Evolutionary conservation across 352 stramenopile genomes (phyloP).

Genomic region (Globisporangium middletonii): DNA sequence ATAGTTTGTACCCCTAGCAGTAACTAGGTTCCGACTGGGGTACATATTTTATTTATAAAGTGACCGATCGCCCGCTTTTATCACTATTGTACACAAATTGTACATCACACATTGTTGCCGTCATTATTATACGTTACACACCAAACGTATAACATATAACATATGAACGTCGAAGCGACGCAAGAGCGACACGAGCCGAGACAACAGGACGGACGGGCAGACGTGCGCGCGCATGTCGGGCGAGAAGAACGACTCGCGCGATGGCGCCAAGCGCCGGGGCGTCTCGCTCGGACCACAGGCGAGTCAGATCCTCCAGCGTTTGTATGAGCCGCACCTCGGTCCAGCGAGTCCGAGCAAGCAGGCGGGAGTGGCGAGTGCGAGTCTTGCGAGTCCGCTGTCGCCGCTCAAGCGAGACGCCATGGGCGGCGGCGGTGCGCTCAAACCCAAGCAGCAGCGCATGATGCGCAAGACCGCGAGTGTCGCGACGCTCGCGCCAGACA

Average conservation of each 20-base stretch:
- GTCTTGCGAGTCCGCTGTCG: slow-evolving; percentile 10
- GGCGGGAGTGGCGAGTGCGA: not conserved
- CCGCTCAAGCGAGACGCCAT: slow-evolving; percentile 12
- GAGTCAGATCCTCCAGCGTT: slow-evolving; percentile 55
- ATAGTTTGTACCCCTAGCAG: too few relatives aligned
- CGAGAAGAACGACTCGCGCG: slow-evolving; percentile 15
- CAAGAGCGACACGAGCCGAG: too few relatives aligned
- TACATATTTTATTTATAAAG: too few relatives aligned
- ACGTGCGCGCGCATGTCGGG: slow-evolving; percentile 2
- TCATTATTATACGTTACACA: too few relatives aligned
- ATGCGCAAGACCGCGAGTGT: slow-evolving; percentile 49
- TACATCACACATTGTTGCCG: too few relatives aligned
- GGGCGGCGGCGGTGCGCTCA: slow-evolving; percentile 19
- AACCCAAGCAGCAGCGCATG: slow-evolving; percentile 35
- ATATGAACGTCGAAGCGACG: too few relatives aligned
- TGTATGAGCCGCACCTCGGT: slow-evolving; percentile 60
- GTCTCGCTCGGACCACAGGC: slow-evolving; percentile 42
- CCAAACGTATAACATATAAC: too few relatives aligned
- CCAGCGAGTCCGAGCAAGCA: slow-evolving; percentile 11
- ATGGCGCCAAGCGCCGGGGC: slow-evolving; percentile 51
- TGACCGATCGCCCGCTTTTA: too few relatives aligned
- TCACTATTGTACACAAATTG: too few relatives aligned
- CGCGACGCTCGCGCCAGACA: slow-evolving; percentile 16
- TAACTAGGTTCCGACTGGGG: too few relatives aligned
- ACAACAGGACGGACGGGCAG: too few relatives aligned